Conservation (phyloP, 2,329 filamentous ascomycete species). For the Fusarium sambucinum region DNA sequence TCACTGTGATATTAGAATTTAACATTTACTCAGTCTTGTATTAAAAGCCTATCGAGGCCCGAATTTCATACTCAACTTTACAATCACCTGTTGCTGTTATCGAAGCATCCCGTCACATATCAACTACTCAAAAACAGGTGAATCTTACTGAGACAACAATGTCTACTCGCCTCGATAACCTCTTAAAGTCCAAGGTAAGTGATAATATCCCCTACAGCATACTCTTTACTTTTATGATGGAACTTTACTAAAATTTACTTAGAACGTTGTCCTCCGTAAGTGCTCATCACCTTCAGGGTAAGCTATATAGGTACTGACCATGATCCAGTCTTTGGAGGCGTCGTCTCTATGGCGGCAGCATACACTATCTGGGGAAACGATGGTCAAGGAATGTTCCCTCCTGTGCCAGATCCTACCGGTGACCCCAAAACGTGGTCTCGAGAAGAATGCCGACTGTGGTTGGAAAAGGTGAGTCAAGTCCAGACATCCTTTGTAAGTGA, state of each 20-base stretch:
- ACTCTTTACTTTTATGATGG: rapidly evolving
- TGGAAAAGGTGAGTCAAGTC: conserved; percentile 72
- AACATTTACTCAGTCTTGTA: background rate
- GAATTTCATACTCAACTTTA: background rate
- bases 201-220: rapidly evolving
- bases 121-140: background rate
- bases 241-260: conserved; percentile 4
- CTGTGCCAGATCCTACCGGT: conserved; percentile 79
- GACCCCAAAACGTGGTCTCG: conserved; percentile 78
- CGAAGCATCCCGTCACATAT: no score
- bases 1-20: conserved; percentile 15
- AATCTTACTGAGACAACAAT: conserved; percentile 10
- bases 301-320: conserved; percentile 12
- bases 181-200: conserved; percentile 46
- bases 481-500: background rate
- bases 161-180: conserved; percentile 42
- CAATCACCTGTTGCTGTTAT: background rate
- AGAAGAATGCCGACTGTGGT: conserved; percentile 84
- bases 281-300: conserved; percentile 38
- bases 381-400: conserved; percentile 79
- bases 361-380: conserved; percentile 85
- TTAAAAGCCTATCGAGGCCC: rapidly evolving
- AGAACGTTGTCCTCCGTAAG: conserved; percentile 79
- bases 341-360: conserved; percentile 59
- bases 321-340: conserved; percentile 36